Evolutionary conservation across 306 rosid species (phyloP).

Genomic region (Casuarina cunninghamiana): DNA sequence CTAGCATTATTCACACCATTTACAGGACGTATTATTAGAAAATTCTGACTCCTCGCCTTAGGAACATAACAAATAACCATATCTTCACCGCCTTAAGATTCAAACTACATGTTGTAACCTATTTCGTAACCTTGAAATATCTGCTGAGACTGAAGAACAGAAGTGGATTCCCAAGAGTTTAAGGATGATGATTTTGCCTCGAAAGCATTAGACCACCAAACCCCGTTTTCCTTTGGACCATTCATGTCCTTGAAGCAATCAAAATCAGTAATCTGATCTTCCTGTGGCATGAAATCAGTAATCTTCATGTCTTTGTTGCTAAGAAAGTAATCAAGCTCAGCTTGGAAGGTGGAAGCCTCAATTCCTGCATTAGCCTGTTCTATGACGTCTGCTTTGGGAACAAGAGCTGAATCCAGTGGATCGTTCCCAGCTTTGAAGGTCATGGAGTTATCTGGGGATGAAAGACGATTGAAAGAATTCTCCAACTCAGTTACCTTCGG

Average conservation of each 20-base stretch:
- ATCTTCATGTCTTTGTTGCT: too few relatives aligned
- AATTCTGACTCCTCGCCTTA: conserved; percentile 38
- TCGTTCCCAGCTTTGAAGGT: conserved; percentile 27
- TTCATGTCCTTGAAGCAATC: conserved; percentile 70
- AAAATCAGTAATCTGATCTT: conserved; percentile 48
- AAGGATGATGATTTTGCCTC: conserved; percentile 68
- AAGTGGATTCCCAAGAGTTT: conserved; percentile 73
- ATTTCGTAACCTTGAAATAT: conserved; percentile 76
- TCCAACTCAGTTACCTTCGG: conserved; percentile 32
- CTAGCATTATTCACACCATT: conserved; percentile 63
- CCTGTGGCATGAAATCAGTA: conserved; percentile 39
- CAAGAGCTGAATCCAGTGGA: conserved; percentile 26
- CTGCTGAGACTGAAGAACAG: conserved; percentile 52
- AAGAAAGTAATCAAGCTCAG: conserved; percentile 55
- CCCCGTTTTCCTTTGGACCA: conserved; percentile 50
- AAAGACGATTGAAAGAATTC: conserved; percentile 31
- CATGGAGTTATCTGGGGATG: conserved; percentile 25
- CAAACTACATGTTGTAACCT: conserved; percentile 55
- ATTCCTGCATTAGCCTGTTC: conserved; percentile 33
- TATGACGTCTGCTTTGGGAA: conserved; percentile 24
- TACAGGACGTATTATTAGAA: conserved; percentile 43
- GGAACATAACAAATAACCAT: conserved; percentile 39
- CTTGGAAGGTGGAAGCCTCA: conserved; percentile 48
- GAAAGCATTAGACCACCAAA: conserved; percentile 78
- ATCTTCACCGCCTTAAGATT: conserved; percentile 19